Conservation (phyloP, 2,329 filamentous ascomycete species). For the Neonectria coccinea region DNA sequence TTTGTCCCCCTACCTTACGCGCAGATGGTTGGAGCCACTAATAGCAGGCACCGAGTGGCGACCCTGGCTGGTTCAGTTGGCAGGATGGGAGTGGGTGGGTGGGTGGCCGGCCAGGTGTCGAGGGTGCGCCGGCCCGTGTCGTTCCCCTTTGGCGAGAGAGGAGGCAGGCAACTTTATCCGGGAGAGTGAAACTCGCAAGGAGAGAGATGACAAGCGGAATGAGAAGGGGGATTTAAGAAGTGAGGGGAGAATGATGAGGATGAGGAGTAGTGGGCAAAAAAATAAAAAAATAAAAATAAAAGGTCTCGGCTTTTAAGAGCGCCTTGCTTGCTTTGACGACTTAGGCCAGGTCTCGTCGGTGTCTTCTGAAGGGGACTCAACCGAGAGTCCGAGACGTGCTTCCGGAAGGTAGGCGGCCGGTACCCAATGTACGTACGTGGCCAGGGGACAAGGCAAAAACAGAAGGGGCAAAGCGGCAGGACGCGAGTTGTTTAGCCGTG, state of each 20-base stretch:
- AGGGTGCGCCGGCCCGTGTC: slow-evolving; percentile 21
- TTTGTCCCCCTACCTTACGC: not conserved
- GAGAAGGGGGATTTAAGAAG: too few relatives aligned
- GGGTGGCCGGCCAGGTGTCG: slow-evolving; percentile 19
- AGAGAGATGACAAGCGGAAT: slow-evolving; percentile 2
- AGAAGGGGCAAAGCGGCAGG: not conserved
- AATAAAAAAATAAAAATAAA: not conserved
- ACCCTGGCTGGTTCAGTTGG: slow-evolving; percentile 21
- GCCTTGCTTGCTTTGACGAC: slow-evolving; percentile 1
- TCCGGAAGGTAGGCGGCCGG: not conserved
- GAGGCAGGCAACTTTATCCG: slow-evolving; percentile 27
- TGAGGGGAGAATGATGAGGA: not conserved
- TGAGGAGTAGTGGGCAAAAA: not conserved
- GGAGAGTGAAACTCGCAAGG: slow-evolving; percentile 16
- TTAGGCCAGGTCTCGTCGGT: not conserved
- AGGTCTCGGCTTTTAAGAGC: slow-evolving; percentile 13
- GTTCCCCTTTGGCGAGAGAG: slow-evolving; percentile 19
- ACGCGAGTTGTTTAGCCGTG: not conserved
- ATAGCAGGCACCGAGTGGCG: slow-evolving; percentile 27
- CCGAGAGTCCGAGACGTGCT: not conserved
- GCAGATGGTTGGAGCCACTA: slow-evolving; percentile 12
- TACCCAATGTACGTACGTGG: not conserved
- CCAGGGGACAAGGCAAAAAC: not conserved
- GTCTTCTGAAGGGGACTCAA: not conserved
- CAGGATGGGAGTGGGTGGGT: slow-evolving; percentile 10